Percentiles rank a stretch among this genome's conserved stretches.
phyloP scores from a whole-genome alignment of 495 filamentous ascomycete genomes.

The Hyaloscypha finlandica region DNA sequence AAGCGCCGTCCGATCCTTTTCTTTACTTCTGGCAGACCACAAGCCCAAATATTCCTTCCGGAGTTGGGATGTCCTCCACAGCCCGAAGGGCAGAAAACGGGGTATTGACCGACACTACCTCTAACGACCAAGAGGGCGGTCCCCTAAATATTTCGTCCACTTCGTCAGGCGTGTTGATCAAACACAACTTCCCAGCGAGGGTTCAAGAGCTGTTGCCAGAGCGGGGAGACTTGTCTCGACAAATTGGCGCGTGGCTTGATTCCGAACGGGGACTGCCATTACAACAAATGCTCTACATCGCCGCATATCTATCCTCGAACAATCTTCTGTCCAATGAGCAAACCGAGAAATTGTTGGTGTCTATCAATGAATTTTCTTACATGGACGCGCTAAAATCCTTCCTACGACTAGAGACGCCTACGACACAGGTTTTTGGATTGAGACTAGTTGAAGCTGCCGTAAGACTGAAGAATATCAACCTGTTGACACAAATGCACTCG shows the following conservation, averaged over 20 bases:
- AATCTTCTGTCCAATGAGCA: background rate
- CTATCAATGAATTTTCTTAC: background rate
- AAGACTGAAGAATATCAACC: background rate
- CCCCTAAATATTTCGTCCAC: background rate
- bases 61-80: background rate
- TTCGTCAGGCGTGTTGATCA: background rate
- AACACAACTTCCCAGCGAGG: slow-evolving; percentile 2
- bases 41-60: background rate
- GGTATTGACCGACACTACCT: background rate
- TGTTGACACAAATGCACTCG: slow-evolving; percentile 1
- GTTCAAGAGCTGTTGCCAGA: background rate
- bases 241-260: background rate
- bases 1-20: background rate
- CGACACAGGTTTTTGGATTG: background rate
- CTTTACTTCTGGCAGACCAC: background rate
- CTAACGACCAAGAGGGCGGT: background rate
- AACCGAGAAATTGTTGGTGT: background rate
- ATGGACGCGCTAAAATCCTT: background rate
- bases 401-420: background rate
- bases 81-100: background rate
- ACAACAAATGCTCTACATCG: slow-evolving; percentile 3
- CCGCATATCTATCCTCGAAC: slow-evolving; percentile 4
- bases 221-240: slow-evolving; percentile 2
- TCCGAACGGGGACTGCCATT: background rate
- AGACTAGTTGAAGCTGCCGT: background rate